Conservation (phyloP, 139 green algal genomes). For the Chlamydomonas urium region DNA sequence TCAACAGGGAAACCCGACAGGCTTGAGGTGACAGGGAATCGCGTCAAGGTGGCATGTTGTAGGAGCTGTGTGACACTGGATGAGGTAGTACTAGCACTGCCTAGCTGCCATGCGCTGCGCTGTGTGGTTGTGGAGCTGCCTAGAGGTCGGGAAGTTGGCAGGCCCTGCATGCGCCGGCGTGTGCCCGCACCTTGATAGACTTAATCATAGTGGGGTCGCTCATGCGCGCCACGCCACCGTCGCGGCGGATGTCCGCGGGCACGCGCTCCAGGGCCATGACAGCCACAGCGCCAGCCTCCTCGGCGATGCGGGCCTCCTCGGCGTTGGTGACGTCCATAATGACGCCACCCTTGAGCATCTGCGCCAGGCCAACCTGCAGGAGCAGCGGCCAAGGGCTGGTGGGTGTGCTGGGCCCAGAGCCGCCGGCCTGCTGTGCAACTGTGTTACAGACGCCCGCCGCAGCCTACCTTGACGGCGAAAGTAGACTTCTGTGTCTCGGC, state of each 20-base stretch:
- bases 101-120: too few relatives aligned
- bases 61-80: too few relatives aligned
- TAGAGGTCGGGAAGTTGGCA: too few relatives aligned
- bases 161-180: too few relatives aligned
- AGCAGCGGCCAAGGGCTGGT: not conserved
- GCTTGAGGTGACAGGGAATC: too few relatives aligned
- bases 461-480: slow-evolving; percentile 75
- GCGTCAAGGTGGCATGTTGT: too few relatives aligned
- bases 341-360: slow-evolving; percentile 99
- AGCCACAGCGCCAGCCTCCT: slow-evolving; percentile 97
- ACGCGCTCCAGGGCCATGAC: slow-evolving; percentile 79
- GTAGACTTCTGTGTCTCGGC: slow-evolving; percentile 66
- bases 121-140: too few relatives aligned
- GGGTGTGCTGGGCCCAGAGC: not conserved
- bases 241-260: slow-evolving; percentile 88
- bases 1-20: too few relatives aligned
- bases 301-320: slow-evolving; percentile 96
- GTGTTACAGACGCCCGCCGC: not conserved
- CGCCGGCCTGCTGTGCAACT: not conserved
- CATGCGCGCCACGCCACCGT: slow-evolving; percentile 98
- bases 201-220: slow-evolving; percentile 93
- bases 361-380: slow-evolving; percentile 86
- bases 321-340: slow-evolving; percentile 99
- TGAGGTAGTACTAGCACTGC: too few relatives aligned
- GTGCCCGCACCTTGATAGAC: slow-evolving; percentile 84